Conservation (phyloP, 345 rosid genomes). For the Salix caprea region DNA sequence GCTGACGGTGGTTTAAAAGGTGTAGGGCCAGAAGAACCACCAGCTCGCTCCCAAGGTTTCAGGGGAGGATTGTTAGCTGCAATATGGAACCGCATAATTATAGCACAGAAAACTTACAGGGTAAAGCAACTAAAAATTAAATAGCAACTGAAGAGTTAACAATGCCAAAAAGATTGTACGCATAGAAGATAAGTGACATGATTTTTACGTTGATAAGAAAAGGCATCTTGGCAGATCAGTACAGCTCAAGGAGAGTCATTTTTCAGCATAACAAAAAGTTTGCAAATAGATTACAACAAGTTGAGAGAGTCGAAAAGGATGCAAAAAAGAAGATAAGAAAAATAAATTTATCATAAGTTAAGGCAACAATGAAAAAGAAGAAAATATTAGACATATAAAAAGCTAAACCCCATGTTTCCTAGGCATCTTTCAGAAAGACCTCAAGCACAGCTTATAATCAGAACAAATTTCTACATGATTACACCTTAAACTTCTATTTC, state of each 20-base stretch:
- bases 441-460: not conserved
- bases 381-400: not conserved
- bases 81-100: not conserved
- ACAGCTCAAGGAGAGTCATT: not conserved
- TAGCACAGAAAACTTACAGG: not conserved
- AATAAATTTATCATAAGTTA: not conserved
- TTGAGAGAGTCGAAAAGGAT: not conserved
- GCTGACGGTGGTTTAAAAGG: constrained; percentile 20
- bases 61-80: constrained; percentile 21
- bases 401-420: not conserved
- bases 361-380: not conserved
- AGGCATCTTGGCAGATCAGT: not conserved
- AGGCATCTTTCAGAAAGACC: not conserved
- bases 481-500: not conserved
- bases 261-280: not conserved
- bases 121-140: not conserved
- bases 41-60: constrained; percentile 21
- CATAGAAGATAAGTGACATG: not conserved
- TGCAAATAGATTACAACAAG: not conserved
- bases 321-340: not conserved
- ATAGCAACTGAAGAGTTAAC: not conserved
- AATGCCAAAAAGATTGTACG: not conserved
- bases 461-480: not conserved
- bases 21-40: constrained; percentile 10
- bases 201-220: not conserved